Evolutionary conservation across 2,329 filamentous ascomycete genomes (phyloP).

Genomic region (Tolypocladium sp.): DNA sequence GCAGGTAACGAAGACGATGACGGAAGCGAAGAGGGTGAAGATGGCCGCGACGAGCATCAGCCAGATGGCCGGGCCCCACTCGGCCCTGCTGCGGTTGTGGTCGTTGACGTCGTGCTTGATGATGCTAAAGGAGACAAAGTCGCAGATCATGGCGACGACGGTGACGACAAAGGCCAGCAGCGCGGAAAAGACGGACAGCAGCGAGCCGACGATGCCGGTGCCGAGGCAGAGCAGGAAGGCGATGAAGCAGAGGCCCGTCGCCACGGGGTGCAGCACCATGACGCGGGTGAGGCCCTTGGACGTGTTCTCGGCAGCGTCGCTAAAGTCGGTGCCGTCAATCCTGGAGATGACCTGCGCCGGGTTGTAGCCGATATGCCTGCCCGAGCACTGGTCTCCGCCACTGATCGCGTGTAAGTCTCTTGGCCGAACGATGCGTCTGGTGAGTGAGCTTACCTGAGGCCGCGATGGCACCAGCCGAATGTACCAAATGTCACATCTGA

Average conservation of each 20-base stretch:
- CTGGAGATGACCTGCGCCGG: constrained; percentile 34
- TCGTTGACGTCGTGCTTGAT: constrained; percentile 44
- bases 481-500: constrained; percentile 44
- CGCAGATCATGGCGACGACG: constrained; percentile 39
- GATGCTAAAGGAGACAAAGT: constrained; percentile 49
- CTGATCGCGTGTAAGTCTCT: constrained; percentile 4
- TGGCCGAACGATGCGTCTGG: background rate
- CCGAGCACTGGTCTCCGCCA: constrained; percentile 38
- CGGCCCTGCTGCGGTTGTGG: constrained; percentile 34
- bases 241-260: constrained; percentile 46
- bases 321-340: constrained; percentile 29
- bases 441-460: constrained; percentile 13
- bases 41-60: constrained; percentile 47
- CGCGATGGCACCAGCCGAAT: constrained; percentile 46
- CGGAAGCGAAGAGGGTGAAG: constrained; percentile 42
- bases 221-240: constrained; percentile 47
- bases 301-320: constrained; percentile 31
- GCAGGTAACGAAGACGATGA: constrained; percentile 54
- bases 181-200: constrained; percentile 40
- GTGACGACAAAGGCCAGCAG: constrained; percentile 42
- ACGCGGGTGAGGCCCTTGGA: constrained; percentile 43
- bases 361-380: constrained; percentile 44
- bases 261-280: constrained; percentile 55
- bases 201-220: constrained; percentile 41
- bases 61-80: constrained; percentile 49